Evolutionary conservation across 495 filamentous ascomycete genomes (phyloP).

Genomic region (Acidomyces sp.): DNA sequence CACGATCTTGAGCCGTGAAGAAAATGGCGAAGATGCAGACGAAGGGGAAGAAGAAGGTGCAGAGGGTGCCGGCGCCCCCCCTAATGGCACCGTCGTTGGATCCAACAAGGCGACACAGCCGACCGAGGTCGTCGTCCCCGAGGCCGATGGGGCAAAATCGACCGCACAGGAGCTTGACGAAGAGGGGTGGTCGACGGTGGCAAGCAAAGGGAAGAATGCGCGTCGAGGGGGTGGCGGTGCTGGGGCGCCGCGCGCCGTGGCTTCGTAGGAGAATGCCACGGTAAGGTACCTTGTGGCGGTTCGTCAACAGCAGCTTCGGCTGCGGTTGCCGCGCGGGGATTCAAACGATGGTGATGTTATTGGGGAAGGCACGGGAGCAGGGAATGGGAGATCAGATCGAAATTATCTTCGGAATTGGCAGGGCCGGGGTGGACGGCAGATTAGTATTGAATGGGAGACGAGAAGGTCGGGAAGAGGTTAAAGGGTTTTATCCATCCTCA

Average conservation of each 20-base stretch:
- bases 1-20: constrained; percentile 26
- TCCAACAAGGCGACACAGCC: constrained; percentile 33
- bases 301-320: no score
- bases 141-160: constrained; percentile 8
- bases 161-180: constrained; percentile 22
- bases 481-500: no score
- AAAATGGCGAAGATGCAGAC: constrained; percentile 14
- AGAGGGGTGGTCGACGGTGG: constrained; percentile 21
- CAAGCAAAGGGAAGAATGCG: constrained; percentile 18
- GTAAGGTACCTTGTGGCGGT: no score
- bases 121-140: constrained; percentile 23
- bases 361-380: no score
- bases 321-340: no score
- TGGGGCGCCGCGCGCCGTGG: constrained; percentile 16
- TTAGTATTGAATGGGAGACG: no score
- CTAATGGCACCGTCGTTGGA: constrained; percentile 27
- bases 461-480: no score
- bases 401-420: no score
- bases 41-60: constrained; percentile 16
- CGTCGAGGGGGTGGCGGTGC: constrained; percentile 17
- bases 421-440: no score
- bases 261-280: constrained; percentile 17
- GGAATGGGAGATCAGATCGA: no score
- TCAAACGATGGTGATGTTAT: no score
- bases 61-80: constrained; percentile 19